A percentile compares a stretch with the other conserved stretches of the same genome.
phyloP scores from a whole-genome alignment of 257 asterid species.

The Oldenlandia corymbosa region DNA sequence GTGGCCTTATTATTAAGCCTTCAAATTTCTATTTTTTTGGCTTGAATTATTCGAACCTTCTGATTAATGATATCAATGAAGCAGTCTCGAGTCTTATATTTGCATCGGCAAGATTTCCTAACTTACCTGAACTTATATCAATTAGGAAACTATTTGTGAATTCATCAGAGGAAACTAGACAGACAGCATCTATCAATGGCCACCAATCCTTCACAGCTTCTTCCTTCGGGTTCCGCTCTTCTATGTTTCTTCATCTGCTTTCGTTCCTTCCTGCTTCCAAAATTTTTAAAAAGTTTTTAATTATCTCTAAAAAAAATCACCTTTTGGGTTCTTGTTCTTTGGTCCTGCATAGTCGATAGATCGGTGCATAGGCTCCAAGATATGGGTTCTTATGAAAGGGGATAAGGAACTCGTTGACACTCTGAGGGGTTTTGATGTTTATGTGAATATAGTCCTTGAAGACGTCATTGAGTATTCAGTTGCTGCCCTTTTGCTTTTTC shows the following conservation, averaged over 20 bases:
- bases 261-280: neutral
- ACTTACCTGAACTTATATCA: no score
- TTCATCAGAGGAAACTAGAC: neutral
- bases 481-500: neutral
- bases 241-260: neutral
- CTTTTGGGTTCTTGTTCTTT: conserved; percentile 1
- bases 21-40: no score
- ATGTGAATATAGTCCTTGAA: conserved; percentile 83
- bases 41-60: no score
- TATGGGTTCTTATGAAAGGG: conserved; percentile 94
- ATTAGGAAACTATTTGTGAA: no score
- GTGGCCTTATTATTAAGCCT: no score
- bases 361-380: conserved; percentile 79
- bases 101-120: no score
- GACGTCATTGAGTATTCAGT: conserved; percentile 80
- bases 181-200: conserved; percentile 18
- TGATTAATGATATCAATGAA: no score
- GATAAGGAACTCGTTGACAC: conserved; percentile 84
- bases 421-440: conserved; percentile 75
- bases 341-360: conserved; percentile 59
- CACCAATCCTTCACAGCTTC: conserved; percentile 76
- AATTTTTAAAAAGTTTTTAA: no score
- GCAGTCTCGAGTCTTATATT: no score
- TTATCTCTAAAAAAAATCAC: neutral
- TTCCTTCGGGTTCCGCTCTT: conserved; percentile 52